Percentiles rank a stretch among this genome's conserved stretches.
phyloP scores from a whole-genome alignment of 306 rosid species.

The Delonix regia region DNA sequence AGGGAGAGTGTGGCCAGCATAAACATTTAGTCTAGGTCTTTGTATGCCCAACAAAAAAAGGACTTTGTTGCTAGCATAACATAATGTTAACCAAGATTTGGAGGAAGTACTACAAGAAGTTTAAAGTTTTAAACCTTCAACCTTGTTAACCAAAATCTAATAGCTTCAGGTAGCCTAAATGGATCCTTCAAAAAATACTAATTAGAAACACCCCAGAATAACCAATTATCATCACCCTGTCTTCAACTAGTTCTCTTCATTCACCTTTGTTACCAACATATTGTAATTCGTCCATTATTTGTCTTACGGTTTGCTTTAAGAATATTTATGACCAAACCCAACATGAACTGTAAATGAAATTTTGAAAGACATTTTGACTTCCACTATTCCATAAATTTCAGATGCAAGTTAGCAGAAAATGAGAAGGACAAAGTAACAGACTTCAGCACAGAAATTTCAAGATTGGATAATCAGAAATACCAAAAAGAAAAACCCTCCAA shows the following conservation, averaged over 20 bases:
- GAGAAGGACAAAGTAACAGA: neutral
- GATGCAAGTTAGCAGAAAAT: neutral
- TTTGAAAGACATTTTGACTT: neutral
- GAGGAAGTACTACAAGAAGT: too few species aligned
- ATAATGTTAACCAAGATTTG: too few species aligned
- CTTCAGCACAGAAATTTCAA: conserved; percentile 19
- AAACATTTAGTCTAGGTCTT: too few species aligned
- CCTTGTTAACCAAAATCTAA: neutral
- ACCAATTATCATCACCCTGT: neutral
- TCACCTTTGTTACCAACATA: neutral
- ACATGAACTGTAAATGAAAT: neutral
- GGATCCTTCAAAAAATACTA: neutral
- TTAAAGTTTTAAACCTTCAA: too few species aligned
- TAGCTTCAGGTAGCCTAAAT: neutral
- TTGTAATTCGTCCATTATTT: neutral
- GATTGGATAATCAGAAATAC: conserved; percentile 1
- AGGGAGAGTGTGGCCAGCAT: too few species aligned
- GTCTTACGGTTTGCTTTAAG: neutral
- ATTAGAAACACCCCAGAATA: neutral
- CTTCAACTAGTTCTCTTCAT: neutral
- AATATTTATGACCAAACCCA: neutral
- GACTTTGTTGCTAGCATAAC: too few species aligned
- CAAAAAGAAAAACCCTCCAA: conserved; percentile 10
- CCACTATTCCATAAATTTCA: neutral
- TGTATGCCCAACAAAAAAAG: too few species aligned